Evolutionary conservation across 164 flowering plant species (phyloP), one percentile per base, ranked within the genome.

Genomic region (Akebia trifoliata): DNA sequence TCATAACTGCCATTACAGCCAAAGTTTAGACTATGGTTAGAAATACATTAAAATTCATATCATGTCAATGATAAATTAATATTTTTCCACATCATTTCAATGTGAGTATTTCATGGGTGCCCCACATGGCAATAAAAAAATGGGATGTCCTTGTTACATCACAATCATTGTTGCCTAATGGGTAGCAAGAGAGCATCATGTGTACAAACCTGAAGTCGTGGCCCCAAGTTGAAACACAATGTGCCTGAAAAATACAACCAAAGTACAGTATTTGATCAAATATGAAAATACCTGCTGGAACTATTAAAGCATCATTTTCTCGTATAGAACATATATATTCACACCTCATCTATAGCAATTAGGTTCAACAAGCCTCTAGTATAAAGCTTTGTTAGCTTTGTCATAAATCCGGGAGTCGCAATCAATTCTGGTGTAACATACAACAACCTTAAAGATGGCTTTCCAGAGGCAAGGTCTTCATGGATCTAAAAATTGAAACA

Each of bases 161-260:
- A 56, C 47, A 11, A 40, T 18, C 24, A 59, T 37, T 30, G n/a
- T 30, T 30, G 48, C 44, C 44, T 25, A 43, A 12, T 51, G 17
- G 31, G 26, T 59, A n/a, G 44, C 29, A 45, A 49, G 43, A 47
- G 4, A 54, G 22, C 8, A 47, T 59, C 48, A 54, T 6, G 22
- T 44, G 35, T 3, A 63, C 75, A 63, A 61, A 88, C 98, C 98
- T 86, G 79, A 92, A 92, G 62, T 92, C 98, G 69, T 92, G 96
- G 46, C 98, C 98, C 98, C 98, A 86, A 20, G 87, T 29, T 51
- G 98, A 92, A 54, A 92, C 74, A 74, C 96, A 92, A 71, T 92
- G 98, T 54, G 96, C 98, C 96, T 92, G 81, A 53, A 67, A 68
- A 50, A 55, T 46, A 40, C 8, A 40, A 42, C 37, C 38, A 58